Percentiles rank a stretch among this genome's conserved stretches.
Evolutionary conservation across 2,329 filamentous ascomycete species (phyloP).

Genomic region (Gliomastix tumulicola): DNA sequence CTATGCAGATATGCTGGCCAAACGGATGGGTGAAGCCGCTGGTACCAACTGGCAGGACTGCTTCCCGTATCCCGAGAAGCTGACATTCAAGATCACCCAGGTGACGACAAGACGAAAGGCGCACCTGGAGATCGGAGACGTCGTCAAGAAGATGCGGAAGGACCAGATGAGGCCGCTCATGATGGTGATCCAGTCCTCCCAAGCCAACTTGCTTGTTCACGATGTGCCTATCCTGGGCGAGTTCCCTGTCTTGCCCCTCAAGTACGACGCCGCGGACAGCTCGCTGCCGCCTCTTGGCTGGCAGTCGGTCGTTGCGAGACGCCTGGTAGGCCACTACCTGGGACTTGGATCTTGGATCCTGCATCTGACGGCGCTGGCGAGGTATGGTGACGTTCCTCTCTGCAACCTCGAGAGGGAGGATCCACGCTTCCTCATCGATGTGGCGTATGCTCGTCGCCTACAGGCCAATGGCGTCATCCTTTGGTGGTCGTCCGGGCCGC

Average conservation of each 20-base stretch:
- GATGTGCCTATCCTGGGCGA: conserved; percentile 80
- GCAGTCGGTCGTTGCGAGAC: conserved; percentile 82
- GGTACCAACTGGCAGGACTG: conserved; percentile 71
- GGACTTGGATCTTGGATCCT: conserved; percentile 88
- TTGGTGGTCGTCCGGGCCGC: conserved; percentile 88
- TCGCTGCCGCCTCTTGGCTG: conserved; percentile 87
- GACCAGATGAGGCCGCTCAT: conserved; percentile 76
- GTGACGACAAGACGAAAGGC: conserved; percentile 88
- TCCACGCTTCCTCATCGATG: conserved; percentile 88
- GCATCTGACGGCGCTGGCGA: conserved; percentile 78
- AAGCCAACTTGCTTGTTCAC: conserved; percentile 71
- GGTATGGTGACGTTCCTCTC: conserved; percentile 89
- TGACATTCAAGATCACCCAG: conserved; percentile 80
- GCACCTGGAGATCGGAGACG: conserved; percentile 77
- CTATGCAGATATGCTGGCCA: conserved; percentile 69
- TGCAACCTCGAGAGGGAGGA: conserved; percentile 95
- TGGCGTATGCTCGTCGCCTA: conserved; percentile 85
- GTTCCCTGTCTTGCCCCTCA: conserved; percentile 75
- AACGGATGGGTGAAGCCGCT: conserved; percentile 57
- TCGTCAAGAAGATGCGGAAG: conserved; percentile 83
- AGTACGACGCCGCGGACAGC: conserved; percentile 76
- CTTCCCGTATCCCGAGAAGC: conserved; percentile 78
- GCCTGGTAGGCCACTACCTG: conserved; percentile 83
- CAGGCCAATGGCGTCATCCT: conserved; percentile 89
- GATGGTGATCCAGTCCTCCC: conserved; percentile 86